Conservation (phyloP, 2,329 filamentous ascomycete genomes). For the Trichocomaceae sp. region DNA sequence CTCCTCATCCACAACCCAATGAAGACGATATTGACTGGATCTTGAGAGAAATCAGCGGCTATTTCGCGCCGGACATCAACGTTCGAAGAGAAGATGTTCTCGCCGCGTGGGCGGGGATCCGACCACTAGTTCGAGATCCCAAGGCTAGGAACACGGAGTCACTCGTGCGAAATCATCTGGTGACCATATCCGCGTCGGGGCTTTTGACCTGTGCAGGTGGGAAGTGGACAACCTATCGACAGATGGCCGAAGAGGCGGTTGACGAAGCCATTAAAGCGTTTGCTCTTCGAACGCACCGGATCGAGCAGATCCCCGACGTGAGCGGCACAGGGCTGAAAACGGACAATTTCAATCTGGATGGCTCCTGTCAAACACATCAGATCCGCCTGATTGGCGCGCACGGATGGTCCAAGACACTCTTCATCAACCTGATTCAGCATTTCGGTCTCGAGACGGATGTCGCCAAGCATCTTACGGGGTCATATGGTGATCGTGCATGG, state of each 20-base stretch:
- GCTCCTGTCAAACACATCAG: conserved; percentile 74
- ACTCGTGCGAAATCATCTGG: conserved; percentile 77
- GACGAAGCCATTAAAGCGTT: conserved; percentile 70
- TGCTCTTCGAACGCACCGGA: conserved; percentile 51
- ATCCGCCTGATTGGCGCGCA: conserved; percentile 77
- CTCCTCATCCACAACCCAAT: conserved; percentile 65
- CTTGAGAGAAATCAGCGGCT: conserved; percentile 71
- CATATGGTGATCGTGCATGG: conserved; percentile 91
- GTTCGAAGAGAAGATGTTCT: conserved; percentile 81
- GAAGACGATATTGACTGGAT: conserved; percentile 88
- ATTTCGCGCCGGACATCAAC: conserved; percentile 76
- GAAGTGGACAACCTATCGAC: conserved; percentile 89
- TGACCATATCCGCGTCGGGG: conserved; percentile 71
- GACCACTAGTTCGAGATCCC: conserved; percentile 78
- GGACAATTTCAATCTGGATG: conserved; percentile 64
- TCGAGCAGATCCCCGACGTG: conserved; percentile 58
- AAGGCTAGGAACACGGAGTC: conserved; percentile 81
- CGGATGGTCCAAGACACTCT: conserved; percentile 81
- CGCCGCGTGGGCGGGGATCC: conserved; percentile 82
- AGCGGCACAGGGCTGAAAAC: conserved; percentile 64
- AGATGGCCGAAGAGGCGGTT: conserved; percentile 87
- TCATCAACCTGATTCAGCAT: conserved; percentile 92
- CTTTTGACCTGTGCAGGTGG: conserved; percentile 80
- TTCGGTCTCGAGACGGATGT: conserved; percentile 89
- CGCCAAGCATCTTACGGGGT: conserved; percentile 76